Evolutionary conservation across 495 filamentous ascomycete genomes (phyloP), one percentile per base, ranked within the genome.

Genomic region (Xylaria venustula): DNA sequence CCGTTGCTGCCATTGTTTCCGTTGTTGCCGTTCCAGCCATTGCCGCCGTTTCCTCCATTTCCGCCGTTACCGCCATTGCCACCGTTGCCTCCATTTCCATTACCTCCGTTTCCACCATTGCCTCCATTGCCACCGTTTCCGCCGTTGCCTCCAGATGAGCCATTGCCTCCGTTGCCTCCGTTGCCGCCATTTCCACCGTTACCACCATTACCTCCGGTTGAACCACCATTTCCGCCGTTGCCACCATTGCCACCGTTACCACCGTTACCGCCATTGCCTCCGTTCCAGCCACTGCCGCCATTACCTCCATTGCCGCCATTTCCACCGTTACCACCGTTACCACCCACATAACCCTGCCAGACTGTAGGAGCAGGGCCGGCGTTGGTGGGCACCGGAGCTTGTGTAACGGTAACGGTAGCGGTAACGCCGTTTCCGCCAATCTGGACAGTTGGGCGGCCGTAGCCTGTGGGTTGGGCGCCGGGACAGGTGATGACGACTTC

Each of bases 401-500:
- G 55, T 8, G 54, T 56, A 26, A 64, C 61, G 23, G 56, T 64
- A 44, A 75, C 60, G 36, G 73, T 70, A 40, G 72, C 70, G 9
- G 73, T 71, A 34, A 77, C 60, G n/a, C 74, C 72, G 61, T 75
- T 73, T 53, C 67, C 64, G 4, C 54, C 52, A 32, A 76, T 65
- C 20, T 58, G 37, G 15, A 69, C 59, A 3, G 60, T 68, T 32
- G 58, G 63, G 19, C 36, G 40, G 36, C 67, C 67, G 7, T 56
- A 26, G n/a, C 45, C 67, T 1, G 73, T 75, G 44, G 66, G 68
- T 15, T 67, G 53, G 14, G 67, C 71, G 30, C 70, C 67, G 45
- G 73, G 67, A 62, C 68, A 74, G 11, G 75, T 77, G 60, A 77
- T 72, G 9, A 65, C 66, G 26, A 73, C 62, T 22, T 70, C 66